Evolutionary conservation across 331 rosid species (phyloP).

Genomic region (Telfairia occidentalis): DNA sequence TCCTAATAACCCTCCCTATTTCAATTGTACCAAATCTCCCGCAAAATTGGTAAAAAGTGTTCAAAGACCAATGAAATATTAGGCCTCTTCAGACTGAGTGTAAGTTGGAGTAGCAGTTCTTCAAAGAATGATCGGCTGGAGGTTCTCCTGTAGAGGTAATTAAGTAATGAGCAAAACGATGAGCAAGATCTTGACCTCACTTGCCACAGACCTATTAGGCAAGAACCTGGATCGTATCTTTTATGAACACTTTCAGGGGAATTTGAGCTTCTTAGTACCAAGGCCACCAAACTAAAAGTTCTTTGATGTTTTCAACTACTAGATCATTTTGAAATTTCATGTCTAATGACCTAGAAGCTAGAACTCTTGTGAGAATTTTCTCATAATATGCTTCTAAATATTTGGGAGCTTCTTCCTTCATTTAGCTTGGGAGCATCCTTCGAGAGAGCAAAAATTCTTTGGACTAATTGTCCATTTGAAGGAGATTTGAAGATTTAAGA

Average conservation of each 20-base stretch:
- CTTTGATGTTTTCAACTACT: background rate
- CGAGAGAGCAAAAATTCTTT: background rate
- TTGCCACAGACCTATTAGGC: background rate
- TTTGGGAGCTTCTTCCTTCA: background rate
- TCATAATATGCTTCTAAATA: background rate
- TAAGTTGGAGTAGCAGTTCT: background rate
- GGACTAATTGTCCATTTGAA: background rate
- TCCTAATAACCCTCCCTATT: background rate
- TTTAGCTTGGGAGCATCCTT: background rate
- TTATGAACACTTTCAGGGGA: background rate
- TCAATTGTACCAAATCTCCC: background rate
- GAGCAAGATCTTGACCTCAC: background rate
- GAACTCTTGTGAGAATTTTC: background rate
- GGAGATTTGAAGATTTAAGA: background rate
- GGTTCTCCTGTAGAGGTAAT: background rate
- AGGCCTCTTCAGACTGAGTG: background rate
- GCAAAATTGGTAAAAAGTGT: background rate
- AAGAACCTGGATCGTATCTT: background rate
- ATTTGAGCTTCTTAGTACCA: background rate
- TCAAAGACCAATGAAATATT: background rate
- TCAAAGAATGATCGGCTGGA: background rate
- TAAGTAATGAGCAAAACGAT: background rate
- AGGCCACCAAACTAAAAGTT: background rate
- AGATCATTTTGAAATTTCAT: background rate
- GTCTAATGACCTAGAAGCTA: background rate